A percentile compares a stretch with the other conserved stretches of the same genome.
These are phyloP conservation scores for Phialocephala sp. DNA, from an alignment of 2,329 filamentous ascomycete species.

Conservation along the genomic window DNA sequence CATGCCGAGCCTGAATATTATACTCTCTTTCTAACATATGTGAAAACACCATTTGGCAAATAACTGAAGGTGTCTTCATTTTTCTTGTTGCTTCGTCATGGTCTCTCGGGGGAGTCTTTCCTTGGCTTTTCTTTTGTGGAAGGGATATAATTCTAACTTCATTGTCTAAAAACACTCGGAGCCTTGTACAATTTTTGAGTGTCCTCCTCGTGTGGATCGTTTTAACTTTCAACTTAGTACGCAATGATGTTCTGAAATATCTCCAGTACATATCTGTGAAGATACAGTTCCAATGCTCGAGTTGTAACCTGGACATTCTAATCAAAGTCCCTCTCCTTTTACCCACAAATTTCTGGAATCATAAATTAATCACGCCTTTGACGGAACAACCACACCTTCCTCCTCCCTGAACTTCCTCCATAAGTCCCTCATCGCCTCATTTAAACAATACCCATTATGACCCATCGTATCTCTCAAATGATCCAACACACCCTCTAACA, in stretches of 20 bases:
- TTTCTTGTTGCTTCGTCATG: not conserved
- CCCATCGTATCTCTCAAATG: slow-evolving; percentile 12
- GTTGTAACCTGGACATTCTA: no score
- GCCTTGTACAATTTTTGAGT: no score
- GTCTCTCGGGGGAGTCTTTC: not conserved
- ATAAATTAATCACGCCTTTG: not conserved
- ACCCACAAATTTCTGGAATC: no score
- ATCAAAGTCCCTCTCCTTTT: no score
- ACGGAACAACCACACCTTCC: not conserved
- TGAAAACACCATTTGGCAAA: not conserved
- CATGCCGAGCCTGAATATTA: not conserved
- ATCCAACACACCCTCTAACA: not conserved
- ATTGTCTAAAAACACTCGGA: no score
- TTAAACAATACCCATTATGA: slow-evolving; percentile 14
- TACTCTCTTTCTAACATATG: not conserved
- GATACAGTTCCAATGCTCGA: no score
- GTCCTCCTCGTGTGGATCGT: no score
- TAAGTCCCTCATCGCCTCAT: slow-evolving; percentile 9
- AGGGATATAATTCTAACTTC: no score
- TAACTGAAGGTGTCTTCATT: not conserved
- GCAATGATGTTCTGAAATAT: no score
- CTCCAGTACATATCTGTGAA: no score
- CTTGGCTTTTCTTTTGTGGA: no score
- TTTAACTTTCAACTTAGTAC: no score
- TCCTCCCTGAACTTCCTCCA: slow-evolving; percentile 12